Base-by-base conservation (phyloP, 2,329 filamentous ascomycete genomes). In the Exserohilum rostratum region DNA sequence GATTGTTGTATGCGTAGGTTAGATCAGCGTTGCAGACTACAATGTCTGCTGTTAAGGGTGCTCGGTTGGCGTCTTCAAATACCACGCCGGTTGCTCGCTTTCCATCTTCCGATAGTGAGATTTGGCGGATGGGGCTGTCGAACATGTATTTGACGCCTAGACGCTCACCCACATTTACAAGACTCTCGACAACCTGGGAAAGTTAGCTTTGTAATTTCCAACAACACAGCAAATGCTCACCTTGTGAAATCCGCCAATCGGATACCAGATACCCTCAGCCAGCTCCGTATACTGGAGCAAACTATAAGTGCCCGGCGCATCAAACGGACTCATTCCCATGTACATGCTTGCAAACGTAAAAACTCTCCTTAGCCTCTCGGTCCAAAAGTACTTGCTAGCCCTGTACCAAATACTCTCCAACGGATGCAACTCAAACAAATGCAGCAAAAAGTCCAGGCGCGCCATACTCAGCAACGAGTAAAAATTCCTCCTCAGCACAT, bases 331-430 rank as follows among this genome's bases (percentile, higher is more conserved):
- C 89, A 91, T 91, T 0, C 89, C 89, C 86, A 91, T 89, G 67
- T 92, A 91, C 89, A 91, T 92, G 64, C 87, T 90, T 18, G 85
- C 88, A 73, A 91, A 91, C 0, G 89, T 91, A 61, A 91, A 91
- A 0, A 89, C 88, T 22, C 88, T 77, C 56, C 89, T 79, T 65
- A 91, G 68, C 53, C 88, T 78, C 67, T 91, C 88, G 0, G 86
- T 87, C 79, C 79, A 82, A 71, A 91, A 91, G 66, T 91, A 91
- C 57, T 81, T 82, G 22, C 83, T 79, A 3, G 87, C 85, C 25
- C 89, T 77, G 6, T 79, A 78, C 78, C 87, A 91, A 13, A 90
- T 88, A 63, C 82, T 87, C 70, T 90, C 86, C 58, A 91, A 87
- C 0, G 87, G 88, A 76, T 90, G 89, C 51, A 91, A 71, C 10